A percentile compares a stretch with the other conserved stretches of the same genome.
Evolutionary conservation across 176 grass and related monocot species (phyloP).

Genomic region (Bonia amplexicaulis): DNA sequence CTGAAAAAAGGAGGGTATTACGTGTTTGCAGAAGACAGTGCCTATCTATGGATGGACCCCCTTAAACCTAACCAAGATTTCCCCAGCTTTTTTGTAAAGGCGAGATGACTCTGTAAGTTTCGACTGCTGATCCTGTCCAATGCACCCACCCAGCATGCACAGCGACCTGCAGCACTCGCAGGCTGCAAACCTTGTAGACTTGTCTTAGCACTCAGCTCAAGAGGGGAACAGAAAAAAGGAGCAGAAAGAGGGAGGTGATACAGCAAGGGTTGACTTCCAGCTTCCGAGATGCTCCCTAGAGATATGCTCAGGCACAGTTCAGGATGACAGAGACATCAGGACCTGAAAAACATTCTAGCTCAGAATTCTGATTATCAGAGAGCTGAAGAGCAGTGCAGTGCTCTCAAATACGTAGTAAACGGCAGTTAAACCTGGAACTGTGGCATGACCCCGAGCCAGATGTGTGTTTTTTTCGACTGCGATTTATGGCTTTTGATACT

Average conservation of each 20-base stretch:
- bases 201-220: background rate
- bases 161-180: constrained; percentile 10
- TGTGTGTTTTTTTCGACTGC: too few species aligned
- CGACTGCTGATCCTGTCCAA: background rate
- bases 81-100: constrained; percentile 9
- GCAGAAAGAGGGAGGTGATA: too few species aligned
- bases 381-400: background rate
- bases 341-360: background rate
- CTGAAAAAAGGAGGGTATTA: background rate
- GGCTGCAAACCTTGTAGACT: background rate
- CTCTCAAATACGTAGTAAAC: too few species aligned
- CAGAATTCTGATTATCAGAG: background rate
- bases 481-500: too few species aligned
- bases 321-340: background rate
- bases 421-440: too few species aligned
- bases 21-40: constrained; percentile 3
- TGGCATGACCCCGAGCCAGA: too few species aligned
- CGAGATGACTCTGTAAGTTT: constrained; percentile 11
- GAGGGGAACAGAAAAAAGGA: background rate
- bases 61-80: constrained; percentile 19
- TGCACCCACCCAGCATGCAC: background rate
- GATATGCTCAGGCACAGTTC: background rate
- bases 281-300: background rate
- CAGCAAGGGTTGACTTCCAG: background rate
- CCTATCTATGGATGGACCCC: constrained; percentile 5